These are phyloP conservation scores for Peltaster fructicola DNA, from an alignment of 2,329 filamentous ascomycete species.

Conservation along the genomic window DNA sequence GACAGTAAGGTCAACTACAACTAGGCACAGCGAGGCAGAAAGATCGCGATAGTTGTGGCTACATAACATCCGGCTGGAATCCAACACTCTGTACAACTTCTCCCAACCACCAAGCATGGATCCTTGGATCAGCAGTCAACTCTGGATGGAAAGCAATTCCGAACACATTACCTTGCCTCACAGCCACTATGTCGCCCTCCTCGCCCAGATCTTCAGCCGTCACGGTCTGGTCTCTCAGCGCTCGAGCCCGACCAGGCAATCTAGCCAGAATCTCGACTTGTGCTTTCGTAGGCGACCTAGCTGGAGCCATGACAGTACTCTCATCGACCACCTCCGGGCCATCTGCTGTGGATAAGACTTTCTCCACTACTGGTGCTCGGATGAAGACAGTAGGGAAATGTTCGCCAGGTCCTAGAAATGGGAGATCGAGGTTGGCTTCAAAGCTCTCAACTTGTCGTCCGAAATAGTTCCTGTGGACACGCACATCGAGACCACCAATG, in stretches of 20 bases:
- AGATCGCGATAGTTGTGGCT: no score
- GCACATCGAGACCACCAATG: slow-evolving; percentile 77
- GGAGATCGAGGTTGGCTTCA: slow-evolving; percentile 53
- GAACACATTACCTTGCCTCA: slow-evolving; percentile 78
- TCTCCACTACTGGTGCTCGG: slow-evolving; percentile 80
- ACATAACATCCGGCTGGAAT: no score
- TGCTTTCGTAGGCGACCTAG: slow-evolving; percentile 28
- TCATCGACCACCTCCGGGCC: slow-evolving; percentile 15
- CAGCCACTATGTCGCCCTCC: slow-evolving; percentile 66
- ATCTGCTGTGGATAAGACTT: slow-evolving; percentile 38
- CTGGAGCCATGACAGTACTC: slow-evolving; percentile 40
- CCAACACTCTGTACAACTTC: slow-evolving; percentile 34
- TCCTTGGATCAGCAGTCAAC: slow-evolving; percentile 68
- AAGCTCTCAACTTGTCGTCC: slow-evolving; percentile 88
- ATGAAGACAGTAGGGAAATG: slow-evolving; percentile 82
- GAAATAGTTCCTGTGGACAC: slow-evolving; percentile 88
- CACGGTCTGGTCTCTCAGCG: slow-evolving; percentile 29
- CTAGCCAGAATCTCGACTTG: slow-evolving; percentile 42
- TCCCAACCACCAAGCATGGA: slow-evolving; percentile 85
- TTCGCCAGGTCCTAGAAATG: slow-evolving; percentile 39
- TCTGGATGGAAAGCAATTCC: slow-evolving; percentile 95
- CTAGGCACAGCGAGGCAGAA: no score
- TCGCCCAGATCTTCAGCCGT: slow-evolving; percentile 30
- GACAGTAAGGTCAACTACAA: no score
- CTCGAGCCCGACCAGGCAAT: slow-evolving; percentile 34